A percentile compares a stretch with the other conserved stretches of the same genome.
phyloP scores from a whole-genome alignment of 2,329 filamentous ascomycete genomes.

The Fusarium bulbicola region DNA sequence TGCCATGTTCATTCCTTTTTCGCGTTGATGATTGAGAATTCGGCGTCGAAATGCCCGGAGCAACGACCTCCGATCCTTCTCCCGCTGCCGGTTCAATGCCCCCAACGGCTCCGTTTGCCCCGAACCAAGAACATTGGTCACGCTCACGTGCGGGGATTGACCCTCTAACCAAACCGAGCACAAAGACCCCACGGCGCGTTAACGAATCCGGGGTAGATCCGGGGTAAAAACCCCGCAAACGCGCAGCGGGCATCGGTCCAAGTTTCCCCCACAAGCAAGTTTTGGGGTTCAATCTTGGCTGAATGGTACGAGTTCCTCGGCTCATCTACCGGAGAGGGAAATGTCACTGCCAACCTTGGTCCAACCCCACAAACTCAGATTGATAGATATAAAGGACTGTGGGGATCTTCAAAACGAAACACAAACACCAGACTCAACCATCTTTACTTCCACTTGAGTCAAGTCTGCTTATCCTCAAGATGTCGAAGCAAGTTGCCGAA shows the following conservation, averaged over 20 bases:
- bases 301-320: constrained; percentile 20
- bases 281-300: background rate
- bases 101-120: constrained; percentile 20
- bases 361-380: background rate
- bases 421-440: background rate
- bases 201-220: constrained; percentile 32
- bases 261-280: background rate
- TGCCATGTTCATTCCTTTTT: background rate
- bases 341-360: background rate
- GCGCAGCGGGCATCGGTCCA: constrained; percentile 27
- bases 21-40: background rate
- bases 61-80: background rate
- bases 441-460: background rate
- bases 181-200: background rate
- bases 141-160: background rate
- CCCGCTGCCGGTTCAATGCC: background rate
- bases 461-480: background rate
- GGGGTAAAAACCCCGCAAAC: constrained; percentile 8
- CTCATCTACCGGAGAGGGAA: background rate
- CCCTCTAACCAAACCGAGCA: background rate
- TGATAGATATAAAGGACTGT: constrained; percentile 27
- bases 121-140: background rate
- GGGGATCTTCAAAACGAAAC: background rate
- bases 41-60: background rate
- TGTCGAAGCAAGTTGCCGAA: constrained; percentile 19